phyloP scores from a whole-genome alignment of 345 rosid species.

The Rhodamnia rubescens region DNA sequence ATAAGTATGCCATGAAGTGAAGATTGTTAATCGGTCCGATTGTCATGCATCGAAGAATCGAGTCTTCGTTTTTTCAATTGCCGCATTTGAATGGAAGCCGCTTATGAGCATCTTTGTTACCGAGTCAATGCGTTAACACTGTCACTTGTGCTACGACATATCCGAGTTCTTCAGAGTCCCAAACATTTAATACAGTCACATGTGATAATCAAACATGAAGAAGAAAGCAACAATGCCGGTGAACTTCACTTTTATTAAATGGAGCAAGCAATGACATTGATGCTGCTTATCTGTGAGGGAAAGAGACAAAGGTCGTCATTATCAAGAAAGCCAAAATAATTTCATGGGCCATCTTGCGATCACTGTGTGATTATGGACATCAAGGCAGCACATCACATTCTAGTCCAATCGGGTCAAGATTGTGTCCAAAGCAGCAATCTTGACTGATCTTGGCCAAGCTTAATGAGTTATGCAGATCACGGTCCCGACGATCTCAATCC shows the following conservation, averaged over 20 bases:
- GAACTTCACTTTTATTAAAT: not conserved
- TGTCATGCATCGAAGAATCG: not conserved
- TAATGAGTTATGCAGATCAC: not conserved
- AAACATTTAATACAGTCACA: not conserved
- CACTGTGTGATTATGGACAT: not conserved
- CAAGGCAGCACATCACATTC: not conserved
- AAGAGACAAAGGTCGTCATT: not conserved
- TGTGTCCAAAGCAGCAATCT: not conserved
- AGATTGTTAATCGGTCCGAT: not conserved
- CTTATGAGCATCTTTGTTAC: not conserved
- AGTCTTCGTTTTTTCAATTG: not conserved
- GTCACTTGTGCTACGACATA: not conserved
- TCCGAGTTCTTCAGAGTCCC: not conserved
- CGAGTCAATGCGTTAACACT: not conserved
- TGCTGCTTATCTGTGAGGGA: not conserved
- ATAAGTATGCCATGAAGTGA: not conserved
- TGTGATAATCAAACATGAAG: not conserved
- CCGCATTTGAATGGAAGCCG: not conserved
- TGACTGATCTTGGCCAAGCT: not conserved
- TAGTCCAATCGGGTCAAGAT: not conserved
- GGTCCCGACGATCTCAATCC: not conserved
- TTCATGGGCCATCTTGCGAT: not conserved
- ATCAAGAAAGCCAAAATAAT: not conserved
- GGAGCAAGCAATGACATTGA: not conserved
- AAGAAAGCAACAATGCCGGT: not conserved